Evolutionary conservation across 306 rosid species (phyloP), one percentile per base, ranked within the genome.

Genomic region (Acacia melanoxylon): DNA sequence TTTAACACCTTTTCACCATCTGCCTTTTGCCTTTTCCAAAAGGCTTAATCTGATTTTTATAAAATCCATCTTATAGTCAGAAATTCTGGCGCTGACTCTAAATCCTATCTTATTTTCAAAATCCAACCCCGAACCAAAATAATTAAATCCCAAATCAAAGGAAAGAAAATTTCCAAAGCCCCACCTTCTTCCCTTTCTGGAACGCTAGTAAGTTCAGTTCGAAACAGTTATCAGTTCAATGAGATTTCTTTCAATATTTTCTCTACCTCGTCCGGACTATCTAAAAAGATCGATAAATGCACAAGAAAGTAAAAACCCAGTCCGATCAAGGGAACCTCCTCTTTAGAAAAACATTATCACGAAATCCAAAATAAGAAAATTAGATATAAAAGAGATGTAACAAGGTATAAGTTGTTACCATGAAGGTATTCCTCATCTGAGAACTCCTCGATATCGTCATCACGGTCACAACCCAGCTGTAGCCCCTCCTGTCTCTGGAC

Each of bases 391-490:
- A 44, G 66, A 49, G 42, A 67, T 20, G 51, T 41, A 12, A 17
- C 25, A 41, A 75, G 2, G 73, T 37, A 24, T 17, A 54, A 74
- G 2, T 75, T 49, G 48, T 42, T 58, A 85, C 95, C 92, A 78
- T 35, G 11, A 67, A 65, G 79, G 65, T 89, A 86, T 1, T 94
- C 95, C 78, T 84, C 83, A 0, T 93, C 87, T n/a, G 97, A 92
- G 88, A 94, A 92, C 20, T 92, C 94, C 76, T 92, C 95, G 45
- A 94, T 94, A 31, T 93, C 97, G 8, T 91, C 98, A 15, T 92
- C 95, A 19, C 19, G 83, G 5, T 78, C 76, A 27, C 75, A 42
- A 44, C 25, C 68, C 45, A 77, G 51, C 62, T 63, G 61, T 19
- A 72, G 80, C 9, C 51, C 45, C 68, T 79, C 11, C 45, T 61